These are phyloP conservation scores for carrot (Daucus carota) DNA, from an alignment of 129 eudicot genomes.

Conservation along the genomic window DNA sequence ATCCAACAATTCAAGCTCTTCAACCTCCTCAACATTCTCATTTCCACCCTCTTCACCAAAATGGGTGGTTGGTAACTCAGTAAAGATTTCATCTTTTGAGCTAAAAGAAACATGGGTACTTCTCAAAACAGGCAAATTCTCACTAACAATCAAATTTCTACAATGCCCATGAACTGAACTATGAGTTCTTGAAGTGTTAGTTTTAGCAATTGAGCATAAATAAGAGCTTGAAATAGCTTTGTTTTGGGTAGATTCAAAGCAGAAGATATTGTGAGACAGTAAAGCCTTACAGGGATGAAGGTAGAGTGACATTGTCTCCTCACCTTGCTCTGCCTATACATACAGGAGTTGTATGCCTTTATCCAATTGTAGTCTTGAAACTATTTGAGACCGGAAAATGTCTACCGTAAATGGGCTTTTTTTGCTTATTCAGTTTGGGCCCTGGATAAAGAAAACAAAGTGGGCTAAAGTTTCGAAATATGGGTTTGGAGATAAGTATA, in stretches of 20 bases:
- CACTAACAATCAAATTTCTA: conserved; percentile 11
- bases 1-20: conserved; percentile 63
- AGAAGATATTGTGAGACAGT: conserved; percentile 19
- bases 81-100: conserved; percentile 45
- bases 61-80: conserved; percentile 32
- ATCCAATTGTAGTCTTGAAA: neutral
- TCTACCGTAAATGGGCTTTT: neutral
- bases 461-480: too few relatives aligned
- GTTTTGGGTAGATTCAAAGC: conserved; percentile 9
- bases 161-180: conserved; percentile 12
- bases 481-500: too few relatives aligned
- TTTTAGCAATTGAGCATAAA: conserved; percentile 8
- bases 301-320: conserved; percentile 39
- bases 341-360: neutral
- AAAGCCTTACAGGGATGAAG: conserved; percentile 24
- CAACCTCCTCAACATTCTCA: conserved; percentile 23
- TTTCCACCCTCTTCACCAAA: conserved; percentile 28
- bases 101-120: conserved; percentile 48
- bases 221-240: conserved; percentile 12
- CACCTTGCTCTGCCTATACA: conserved; percentile 10
- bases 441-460: too few relatives aligned
- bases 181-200: conserved; percentile 22
- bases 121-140: conserved; percentile 26
- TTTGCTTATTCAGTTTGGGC: neutral
- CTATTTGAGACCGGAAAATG: neutral